phyloP scores from a whole-genome alignment of 805 yeast species.

The Pichia phayaonensis region DNA sequence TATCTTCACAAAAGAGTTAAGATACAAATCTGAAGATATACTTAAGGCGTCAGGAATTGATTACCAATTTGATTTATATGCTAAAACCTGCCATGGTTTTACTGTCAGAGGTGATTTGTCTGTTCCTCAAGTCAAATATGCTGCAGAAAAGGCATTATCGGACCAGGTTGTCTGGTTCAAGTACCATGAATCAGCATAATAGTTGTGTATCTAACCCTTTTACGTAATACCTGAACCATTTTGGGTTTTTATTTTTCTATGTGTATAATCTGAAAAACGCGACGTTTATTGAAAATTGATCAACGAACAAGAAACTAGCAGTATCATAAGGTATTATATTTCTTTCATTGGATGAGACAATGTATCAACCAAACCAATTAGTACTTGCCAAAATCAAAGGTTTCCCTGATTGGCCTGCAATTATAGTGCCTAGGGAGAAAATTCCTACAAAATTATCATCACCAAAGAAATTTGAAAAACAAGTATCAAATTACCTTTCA shows the following conservation, averaged over 20 bases:
- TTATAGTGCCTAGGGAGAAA: constrained; percentile 54
- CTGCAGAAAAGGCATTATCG: constrained; percentile 55
- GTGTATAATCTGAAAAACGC: background rate
- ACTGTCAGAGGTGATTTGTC: constrained; percentile 68
- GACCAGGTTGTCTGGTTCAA: constrained; percentile 36
- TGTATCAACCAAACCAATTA: constrained; percentile 21
- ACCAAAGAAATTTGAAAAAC: constrained; percentile 36
- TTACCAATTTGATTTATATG: constrained; percentile 54
- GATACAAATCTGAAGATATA: constrained; percentile 52
- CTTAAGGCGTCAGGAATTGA: constrained; percentile 38
- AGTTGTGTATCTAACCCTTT: too few relatives aligned
- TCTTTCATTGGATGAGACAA: background rate
- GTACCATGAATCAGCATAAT: constrained; percentile 11
- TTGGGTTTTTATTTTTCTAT: too few relatives aligned
- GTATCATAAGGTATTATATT: background rate
- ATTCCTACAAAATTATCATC: constrained; percentile 54
- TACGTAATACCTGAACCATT: too few relatives aligned
- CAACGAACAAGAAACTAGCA: background rate
- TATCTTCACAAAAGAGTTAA: constrained; percentile 55
- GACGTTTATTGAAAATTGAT: background rate
- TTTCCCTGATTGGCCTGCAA: constrained; percentile 87
- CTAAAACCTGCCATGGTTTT: constrained; percentile 70
- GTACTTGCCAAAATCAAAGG: constrained; percentile 81
- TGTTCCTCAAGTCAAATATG: constrained; percentile 47
- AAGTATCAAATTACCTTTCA: constrained; percentile 9